phyloP scores from a whole-genome alignment of 192 early-diverging fungal genomes.

The Mortierella hygrophila region DNA sequence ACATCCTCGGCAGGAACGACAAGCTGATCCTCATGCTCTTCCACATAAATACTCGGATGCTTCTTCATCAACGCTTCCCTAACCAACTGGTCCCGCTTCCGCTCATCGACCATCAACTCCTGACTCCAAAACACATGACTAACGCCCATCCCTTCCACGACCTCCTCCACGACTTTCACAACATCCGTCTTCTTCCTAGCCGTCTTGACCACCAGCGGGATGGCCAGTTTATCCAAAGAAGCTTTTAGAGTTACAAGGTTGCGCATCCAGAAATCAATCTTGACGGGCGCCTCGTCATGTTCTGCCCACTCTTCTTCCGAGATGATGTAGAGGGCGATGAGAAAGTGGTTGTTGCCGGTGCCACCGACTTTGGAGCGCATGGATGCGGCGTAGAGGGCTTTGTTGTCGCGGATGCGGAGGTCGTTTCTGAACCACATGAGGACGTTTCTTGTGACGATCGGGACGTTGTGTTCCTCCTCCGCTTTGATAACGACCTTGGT shows the following conservation, averaged over 20 bases:
- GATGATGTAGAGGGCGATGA: slow-evolving; percentile 67
- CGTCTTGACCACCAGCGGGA: slow-evolving; percentile 61
- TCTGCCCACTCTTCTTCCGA: slow-evolving; percentile 64
- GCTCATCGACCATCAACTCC: slow-evolving; percentile 61
- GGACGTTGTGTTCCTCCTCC: not conserved
- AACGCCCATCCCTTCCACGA: slow-evolving; percentile 27
- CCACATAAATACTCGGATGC: slow-evolving; percentile 19
- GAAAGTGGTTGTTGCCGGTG: not conserved
- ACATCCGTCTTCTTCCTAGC: slow-evolving; percentile 32
- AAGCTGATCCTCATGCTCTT: slow-evolving; percentile 67
- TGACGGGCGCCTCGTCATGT: slow-evolving; percentile 68
- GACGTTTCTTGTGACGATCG: slow-evolving; percentile 35
- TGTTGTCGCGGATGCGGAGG: slow-evolving; percentile 60
- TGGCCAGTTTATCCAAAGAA: slow-evolving; percentile 42
- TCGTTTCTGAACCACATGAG: slow-evolving; percentile 66
- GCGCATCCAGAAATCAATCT: slow-evolving; percentile 67
- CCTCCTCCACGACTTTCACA: slow-evolving; percentile 1
- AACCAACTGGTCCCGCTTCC: slow-evolving; percentile 50
- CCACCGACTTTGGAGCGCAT: slow-evolving; percentile 36
- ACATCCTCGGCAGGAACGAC: slow-evolving; percentile 64
- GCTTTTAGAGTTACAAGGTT: slow-evolving; percentile 56
- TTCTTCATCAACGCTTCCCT: slow-evolving; percentile 15
- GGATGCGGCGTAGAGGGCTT: slow-evolving; percentile 52
- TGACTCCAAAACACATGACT: slow-evolving; percentile 56
- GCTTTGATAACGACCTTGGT: not conserved